Percentiles rank a stretch among this genome's conserved stretches.
Evolutionary conservation across 768 basidiomycete genomes (phyloP).

Genomic region (Leucosporidium scottii): DNA sequence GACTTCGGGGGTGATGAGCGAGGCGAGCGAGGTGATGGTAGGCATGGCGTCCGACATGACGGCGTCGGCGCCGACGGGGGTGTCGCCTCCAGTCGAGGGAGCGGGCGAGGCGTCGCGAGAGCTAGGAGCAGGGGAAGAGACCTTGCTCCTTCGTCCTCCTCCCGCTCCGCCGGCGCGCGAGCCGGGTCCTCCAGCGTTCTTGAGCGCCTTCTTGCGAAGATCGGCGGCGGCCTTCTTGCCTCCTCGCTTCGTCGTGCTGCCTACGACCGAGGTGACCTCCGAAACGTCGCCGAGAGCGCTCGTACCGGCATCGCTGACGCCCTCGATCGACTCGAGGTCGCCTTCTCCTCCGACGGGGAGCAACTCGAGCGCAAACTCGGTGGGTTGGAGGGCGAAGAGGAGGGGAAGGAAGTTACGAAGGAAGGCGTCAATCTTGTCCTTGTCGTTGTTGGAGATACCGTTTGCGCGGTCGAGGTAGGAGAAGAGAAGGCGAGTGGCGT

Average conservation of each 20-base stretch:
- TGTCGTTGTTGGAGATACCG: constrained; percentile 54
- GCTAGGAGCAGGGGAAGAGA: constrained; percentile 20
- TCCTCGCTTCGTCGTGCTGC: constrained; percentile 8
- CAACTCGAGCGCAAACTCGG: constrained; percentile 22
- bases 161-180: constrained; percentile 14
- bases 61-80: constrained; percentile 5
- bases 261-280: neutral
- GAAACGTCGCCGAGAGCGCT: neutral
- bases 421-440: constrained; percentile 75
- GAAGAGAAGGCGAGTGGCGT: constrained; percentile 74
- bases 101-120: constrained; percentile 21
- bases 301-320: constrained; percentile 19
- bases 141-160: constrained; percentile 3
- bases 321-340: constrained; percentile 15
- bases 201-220: constrained; percentile 68
- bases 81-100: constrained; percentile 9
- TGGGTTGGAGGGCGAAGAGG: constrained; percentile 29
- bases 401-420: constrained; percentile 70
- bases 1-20: neutral
- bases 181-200: constrained; percentile 46
- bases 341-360: constrained; percentile 1
- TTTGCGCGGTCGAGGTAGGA: constrained; percentile 84
- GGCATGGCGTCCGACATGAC: neutral
- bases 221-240: constrained; percentile 44
- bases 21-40: neutral